phyloP scores from a whole-genome alignment of 1,139 yeast genomes.

The Yamadazyma triangularis region DNA sequence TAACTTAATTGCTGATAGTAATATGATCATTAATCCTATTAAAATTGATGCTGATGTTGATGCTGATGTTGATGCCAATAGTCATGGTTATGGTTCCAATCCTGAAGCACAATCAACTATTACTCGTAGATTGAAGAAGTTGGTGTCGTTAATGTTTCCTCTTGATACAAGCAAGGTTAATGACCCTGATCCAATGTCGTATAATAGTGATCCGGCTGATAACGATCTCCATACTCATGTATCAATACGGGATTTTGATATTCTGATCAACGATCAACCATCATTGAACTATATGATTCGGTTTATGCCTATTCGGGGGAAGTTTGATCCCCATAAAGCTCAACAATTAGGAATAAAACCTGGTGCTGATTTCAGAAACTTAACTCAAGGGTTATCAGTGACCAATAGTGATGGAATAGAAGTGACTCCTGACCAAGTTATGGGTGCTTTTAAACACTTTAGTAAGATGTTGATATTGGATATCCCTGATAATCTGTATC shows the following conservation, averaged over 20 bases:
- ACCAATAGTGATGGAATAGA: constrained; percentile 54
- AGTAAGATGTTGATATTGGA: constrained; percentile 67
- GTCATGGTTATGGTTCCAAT: not conserved
- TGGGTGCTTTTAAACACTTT: constrained; percentile 57
- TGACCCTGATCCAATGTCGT: constrained; percentile 34
- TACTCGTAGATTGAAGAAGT: constrained; percentile 23
- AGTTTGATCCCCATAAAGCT: constrained; percentile 66
- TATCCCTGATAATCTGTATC: constrained; percentile 55
- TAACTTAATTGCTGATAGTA: constrained; percentile 44
- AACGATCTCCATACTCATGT: constrained; percentile 43
- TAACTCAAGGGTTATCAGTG: constrained; percentile 61
- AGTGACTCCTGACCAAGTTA: constrained; percentile 66
- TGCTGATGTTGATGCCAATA: too few species aligned
- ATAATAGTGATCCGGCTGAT: constrained; percentile 37
- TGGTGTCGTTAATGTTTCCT: constrained; percentile 49
- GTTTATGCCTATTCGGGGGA: constrained; percentile 71
- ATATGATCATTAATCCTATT: constrained; percentile 51
- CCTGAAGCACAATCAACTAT: constrained; percentile 1
- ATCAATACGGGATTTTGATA: constrained; percentile 8
- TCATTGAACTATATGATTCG: constrained; percentile 58
- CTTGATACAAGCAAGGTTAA: constrained; percentile 35
- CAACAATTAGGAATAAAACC: constrained; percentile 63
- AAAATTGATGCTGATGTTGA: too few species aligned
- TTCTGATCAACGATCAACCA: constrained; percentile 16
- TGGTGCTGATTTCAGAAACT: constrained; percentile 53